phyloP scores from a whole-genome alignment of 225 moss, liverwort and hornwort genomes.

The Climacium dendroides region DNA sequence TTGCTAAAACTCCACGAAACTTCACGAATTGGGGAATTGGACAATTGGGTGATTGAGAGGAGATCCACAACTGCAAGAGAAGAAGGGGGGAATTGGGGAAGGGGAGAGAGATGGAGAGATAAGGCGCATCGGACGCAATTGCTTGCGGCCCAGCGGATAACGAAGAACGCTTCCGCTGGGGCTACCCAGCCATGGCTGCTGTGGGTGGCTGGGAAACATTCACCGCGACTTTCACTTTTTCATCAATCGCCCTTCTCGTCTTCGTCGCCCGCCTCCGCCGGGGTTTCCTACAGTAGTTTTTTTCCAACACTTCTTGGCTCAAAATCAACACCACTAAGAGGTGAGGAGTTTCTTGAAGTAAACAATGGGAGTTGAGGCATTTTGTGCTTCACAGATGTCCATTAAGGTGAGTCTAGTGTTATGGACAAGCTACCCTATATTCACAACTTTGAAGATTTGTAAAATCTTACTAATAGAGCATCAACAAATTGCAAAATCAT shows the following conservation, averaged over 20 bases:
- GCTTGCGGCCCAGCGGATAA: constrained; percentile 3
- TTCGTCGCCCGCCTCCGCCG: background rate
- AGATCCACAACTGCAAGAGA: background rate
- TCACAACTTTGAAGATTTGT: background rate
- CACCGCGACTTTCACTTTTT: constrained; percentile 7
- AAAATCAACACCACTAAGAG: background rate
- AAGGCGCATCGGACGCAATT: constrained; percentile 5
- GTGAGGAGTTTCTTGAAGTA: background rate
- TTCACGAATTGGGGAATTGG: background rate
- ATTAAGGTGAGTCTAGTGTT: background rate
- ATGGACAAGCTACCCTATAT: rapidly evolving
- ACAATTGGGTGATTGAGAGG: background rate
- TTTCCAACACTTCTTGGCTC: background rate
- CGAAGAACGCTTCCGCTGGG: background rate
- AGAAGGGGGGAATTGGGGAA: background rate
- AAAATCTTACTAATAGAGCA: rapidly evolving
- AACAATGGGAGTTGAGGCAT: background rate
- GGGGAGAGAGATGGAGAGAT: background rate
- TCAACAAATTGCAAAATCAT: rapidly evolving
- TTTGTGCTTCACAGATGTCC: rapidly evolving
- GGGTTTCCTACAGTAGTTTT: background rate
- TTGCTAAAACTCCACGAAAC: background rate
- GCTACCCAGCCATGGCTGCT: background rate
- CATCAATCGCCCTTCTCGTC: background rate
- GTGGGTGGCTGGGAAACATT: constrained; percentile 25